Conservation (phyloP, 768 basidiomycete species). For the Trametes punicea region DNA sequence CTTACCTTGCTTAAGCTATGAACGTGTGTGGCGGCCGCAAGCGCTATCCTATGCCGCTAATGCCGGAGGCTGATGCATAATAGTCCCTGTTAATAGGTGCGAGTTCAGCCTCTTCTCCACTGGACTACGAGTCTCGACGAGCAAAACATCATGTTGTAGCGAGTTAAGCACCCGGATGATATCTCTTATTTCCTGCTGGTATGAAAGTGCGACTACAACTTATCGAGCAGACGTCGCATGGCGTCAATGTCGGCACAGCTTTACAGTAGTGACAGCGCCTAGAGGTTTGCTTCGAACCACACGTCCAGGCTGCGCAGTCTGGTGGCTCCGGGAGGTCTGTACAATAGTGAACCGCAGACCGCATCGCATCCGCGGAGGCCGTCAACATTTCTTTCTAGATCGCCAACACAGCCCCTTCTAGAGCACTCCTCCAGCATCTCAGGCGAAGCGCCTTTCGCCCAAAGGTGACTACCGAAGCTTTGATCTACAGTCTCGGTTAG, state of each 20-base stretch:
- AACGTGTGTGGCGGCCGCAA: no score
- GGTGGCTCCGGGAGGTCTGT: background rate
- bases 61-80: background rate
- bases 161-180: background rate
- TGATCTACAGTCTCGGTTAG: slow-evolving; percentile 2
- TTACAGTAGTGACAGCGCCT: background rate
- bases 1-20: no score
- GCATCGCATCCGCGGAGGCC: no score
- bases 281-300: background rate
- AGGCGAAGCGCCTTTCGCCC: slow-evolving; percentile 1
- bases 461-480: slow-evolving; percentile 3
- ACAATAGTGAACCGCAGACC: no score
- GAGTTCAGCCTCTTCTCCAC: slow-evolving; percentile 3
- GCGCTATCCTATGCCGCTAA: background rate
- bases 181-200: background rate
- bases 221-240: background rate
- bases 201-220: background rate
- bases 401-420: background rate
- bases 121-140: background rate
- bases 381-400: no score
- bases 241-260: slow-evolving; percentile 5
- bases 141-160: background rate
- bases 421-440: background rate
- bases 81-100: no score
- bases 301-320: background rate